phyloP scores from a whole-genome alignment of 1,139 yeast species.

The Hyphopichia wangnamkhiaoensis region DNA sequence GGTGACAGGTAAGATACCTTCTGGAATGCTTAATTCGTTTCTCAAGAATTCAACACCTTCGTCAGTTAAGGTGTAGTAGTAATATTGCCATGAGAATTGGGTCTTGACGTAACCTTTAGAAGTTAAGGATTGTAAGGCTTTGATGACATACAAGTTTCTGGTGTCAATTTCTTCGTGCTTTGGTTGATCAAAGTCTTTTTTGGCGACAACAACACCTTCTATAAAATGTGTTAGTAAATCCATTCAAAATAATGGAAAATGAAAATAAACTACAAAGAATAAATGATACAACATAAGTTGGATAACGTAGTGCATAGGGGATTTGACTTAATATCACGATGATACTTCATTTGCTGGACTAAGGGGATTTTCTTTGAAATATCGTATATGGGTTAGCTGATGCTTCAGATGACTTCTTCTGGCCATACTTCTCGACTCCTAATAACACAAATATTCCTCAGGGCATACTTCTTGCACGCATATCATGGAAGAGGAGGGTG shows the following conservation, averaged over 20 bases:
- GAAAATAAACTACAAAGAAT: no score
- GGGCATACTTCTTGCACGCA: no score
- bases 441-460: no score
- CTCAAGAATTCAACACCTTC: conserved; percentile 99
- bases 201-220: conserved; percentile 99
- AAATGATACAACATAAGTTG: no score
- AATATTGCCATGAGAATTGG: conserved; percentile 99
- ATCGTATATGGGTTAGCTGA: no score
- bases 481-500: no score
- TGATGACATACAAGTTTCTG: conserved; percentile 97
- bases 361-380: no score
- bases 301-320: no score
- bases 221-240: conserved; percentile 33
- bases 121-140: conserved; percentile 98
- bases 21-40: conserved; percentile 98
- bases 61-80: conserved; percentile 99
- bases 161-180: conserved; percentile 98
- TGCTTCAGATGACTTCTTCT: no score
- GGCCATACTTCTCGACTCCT: no score
- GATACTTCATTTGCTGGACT: no score
- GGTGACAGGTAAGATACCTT: conserved; percentile 97
- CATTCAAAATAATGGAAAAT: not conserved
- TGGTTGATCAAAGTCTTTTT: conserved; percentile 97
- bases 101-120: conserved; percentile 99
- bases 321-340: no score